Conservation (phyloP, 345 rosid species). For the Eutrema japonicum region DNA sequence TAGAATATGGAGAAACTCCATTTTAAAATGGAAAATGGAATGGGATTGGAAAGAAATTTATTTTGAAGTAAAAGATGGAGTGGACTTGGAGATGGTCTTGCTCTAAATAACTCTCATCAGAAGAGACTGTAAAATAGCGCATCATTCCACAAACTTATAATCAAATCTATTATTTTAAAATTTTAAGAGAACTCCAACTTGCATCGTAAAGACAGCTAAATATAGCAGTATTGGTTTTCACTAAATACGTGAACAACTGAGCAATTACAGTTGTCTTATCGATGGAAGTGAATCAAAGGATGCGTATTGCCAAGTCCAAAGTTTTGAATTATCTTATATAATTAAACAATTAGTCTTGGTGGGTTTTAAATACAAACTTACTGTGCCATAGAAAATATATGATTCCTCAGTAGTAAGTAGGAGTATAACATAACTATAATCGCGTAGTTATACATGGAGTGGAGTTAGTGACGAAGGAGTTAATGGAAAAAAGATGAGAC, state of each 20-base stretch:
- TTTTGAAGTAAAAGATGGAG: no score
- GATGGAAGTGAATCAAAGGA: neutral
- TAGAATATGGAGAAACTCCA: no score
- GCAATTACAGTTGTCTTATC: conserved; percentile 11
- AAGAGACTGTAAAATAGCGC: no score
- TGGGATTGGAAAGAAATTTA: no score
- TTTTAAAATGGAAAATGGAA: no score
- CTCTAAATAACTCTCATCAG: no score
- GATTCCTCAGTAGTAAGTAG: neutral
- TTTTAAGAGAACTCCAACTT: neutral
- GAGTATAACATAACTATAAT: neutral
- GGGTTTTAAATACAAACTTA: neutral
- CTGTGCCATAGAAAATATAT: neutral
- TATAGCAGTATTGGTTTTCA: conserved; percentile 12
- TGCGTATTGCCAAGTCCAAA: conserved; percentile 10
- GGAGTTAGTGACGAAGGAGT: neutral
- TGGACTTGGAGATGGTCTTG: no score
- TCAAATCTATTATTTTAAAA: neutral
- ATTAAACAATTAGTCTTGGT: neutral
- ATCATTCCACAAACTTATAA: no score
- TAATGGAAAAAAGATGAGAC: conserved; percentile 14
- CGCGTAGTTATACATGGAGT: neutral
- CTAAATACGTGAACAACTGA: conserved; percentile 7
- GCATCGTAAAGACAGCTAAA: conserved; percentile 15
- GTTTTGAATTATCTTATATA: neutral